Base-by-base conservation (phyloP, 208 protist genomes). In the Trypanosoma melophagium region DNA sequence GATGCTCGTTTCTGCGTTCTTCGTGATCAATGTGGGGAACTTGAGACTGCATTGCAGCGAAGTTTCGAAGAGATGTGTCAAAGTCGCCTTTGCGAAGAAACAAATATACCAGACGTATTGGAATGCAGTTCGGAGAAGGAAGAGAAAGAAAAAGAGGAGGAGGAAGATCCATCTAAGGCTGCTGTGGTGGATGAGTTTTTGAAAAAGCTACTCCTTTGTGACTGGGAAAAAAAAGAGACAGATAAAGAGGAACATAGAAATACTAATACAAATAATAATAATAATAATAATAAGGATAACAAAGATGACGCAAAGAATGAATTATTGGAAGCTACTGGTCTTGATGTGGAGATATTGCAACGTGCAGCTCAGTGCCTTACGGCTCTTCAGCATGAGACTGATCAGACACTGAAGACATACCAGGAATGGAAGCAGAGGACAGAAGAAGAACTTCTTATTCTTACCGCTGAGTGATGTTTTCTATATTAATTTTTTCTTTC, bases 361-460 rank as follows among this genome's bases (percentile, higher is more conserved):
- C 38, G 56, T 22, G 62, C 35, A 17, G 35, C 44, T 38, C 24
- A 45, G 8, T 74, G 53, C 21, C 13, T 63, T 41, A n/a, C 44
- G 14, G 31, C n/a, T 12, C 8, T 63, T 2, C 25, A 58, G 35
- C 19, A 54, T 21, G 16, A 63, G 19, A 52, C 35, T 16, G 22
- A 58, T 60, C 38, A 54, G 22, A 54, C 35, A 40, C 8, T 58
- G 40, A 56, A 47, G 8, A n/a, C 16, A 7, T 41, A 75, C 31
- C 31, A 41, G 19, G 16, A 7, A 17, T 75, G 69, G 69, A 62
- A 38, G 35, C 25, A 49, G 17, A 14, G 8, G 0, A 44, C 49
- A 31, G 62, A 75, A 17, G 56, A 75, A 1, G 69, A 75, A 25
- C 38, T 75, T 57, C 8, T 49, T 22, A 7, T 24, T 35, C 41